Evolutionary conservation across 345 rosid genomes (phyloP), one percentile per base, ranked within the genome.

Genomic region (Syzygium jambos): DNA sequence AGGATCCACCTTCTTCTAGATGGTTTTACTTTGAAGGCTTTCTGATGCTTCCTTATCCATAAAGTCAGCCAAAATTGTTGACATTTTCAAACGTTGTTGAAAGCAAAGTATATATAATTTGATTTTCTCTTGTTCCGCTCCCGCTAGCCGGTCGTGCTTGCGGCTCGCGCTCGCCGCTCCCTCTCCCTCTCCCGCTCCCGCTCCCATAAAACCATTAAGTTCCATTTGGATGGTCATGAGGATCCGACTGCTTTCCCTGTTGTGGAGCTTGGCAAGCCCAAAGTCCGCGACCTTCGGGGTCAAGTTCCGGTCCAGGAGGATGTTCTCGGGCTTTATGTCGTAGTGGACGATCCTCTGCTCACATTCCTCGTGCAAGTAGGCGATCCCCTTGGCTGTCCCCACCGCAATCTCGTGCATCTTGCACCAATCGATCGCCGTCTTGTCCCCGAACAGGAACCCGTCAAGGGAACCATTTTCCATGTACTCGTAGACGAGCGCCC

Each of bases 381-480:
- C 88, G 6, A 89, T 54, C 16, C 89, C 92, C 57, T 85, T 89
- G 0, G 90, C 90, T 0, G 38, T 87, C 17, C 90, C 90, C 15
- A 87, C 25, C 2, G 90, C 89, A 52, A 90, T 87, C 53, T 83
- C 30, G 0, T 59, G 68, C 38, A 83, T 49, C 46, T 56, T 83
- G 19, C 59, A 21, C 86, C 80, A 30, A n/a, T 51, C 46, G 4
- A 84, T n/a, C 2, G 51, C 15, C 5, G 51, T 59, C 51, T 0
- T 38, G 25, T 57, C 43, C 53, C 27, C 12, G n/a, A 88, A 88
- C 34, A 91, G 52, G 13, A 68, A 14, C 9, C 27, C 87, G 49
- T 91, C 91, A 2, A 91, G 90, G 6, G 90, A 89, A 8, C 93
- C 94, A 56, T 93, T 92, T 41, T 34, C 85, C 91, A 92, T 91